A percentile compares a stretch with the other conserved stretches of the same genome.
phyloP scores from a whole-genome alignment of 805 yeast species.

The Trichomonascus vanleenenianus region DNA sequence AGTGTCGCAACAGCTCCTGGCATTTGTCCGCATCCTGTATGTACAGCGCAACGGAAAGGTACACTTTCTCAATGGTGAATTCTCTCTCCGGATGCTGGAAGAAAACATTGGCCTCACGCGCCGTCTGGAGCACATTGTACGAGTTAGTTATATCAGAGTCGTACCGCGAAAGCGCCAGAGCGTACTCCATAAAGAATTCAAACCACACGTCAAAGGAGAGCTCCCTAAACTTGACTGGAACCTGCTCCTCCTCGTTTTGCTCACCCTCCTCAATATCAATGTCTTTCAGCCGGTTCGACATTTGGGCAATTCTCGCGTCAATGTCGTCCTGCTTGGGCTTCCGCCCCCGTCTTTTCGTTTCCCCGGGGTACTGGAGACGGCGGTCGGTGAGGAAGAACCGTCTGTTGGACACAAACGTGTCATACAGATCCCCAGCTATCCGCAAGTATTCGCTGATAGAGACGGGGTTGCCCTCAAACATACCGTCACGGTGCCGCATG shows the following conservation, averaged over 20 bases:
- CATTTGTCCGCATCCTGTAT: conserved; percentile 47
- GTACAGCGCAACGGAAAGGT: conserved; percentile 49
- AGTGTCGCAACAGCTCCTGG: conserved; percentile 50
- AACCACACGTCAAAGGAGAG: conserved; percentile 77
- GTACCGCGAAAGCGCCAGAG: conserved; percentile 33
- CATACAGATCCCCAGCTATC: conserved; percentile 72
- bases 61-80: conserved; percentile 53
- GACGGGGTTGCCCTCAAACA: conserved; percentile 45
- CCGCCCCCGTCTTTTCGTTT: conserved; percentile 51
- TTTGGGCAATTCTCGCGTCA: conserved; percentile 43
- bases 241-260: background rate
- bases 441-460: conserved; percentile 77
- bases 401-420: conserved; percentile 68
- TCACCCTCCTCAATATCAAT: conserved; percentile 35
- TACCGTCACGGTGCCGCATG: conserved; percentile 41
- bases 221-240: conserved; percentile 53
- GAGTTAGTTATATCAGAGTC: too few relatives aligned
- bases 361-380: conserved; percentile 58
- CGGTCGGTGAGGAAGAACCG: conserved; percentile 74
- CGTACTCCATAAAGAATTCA: conserved; percentile 69
- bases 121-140: conserved; percentile 59
- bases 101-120: conserved; percentile 73
- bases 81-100: conserved; percentile 54
- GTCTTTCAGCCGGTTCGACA: conserved; percentile 14
- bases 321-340: conserved; percentile 45